These are phyloP conservation scores for Erodium moschatum DNA, from an alignment of 441 rosid species.

Conservation along the genomic window DNA sequence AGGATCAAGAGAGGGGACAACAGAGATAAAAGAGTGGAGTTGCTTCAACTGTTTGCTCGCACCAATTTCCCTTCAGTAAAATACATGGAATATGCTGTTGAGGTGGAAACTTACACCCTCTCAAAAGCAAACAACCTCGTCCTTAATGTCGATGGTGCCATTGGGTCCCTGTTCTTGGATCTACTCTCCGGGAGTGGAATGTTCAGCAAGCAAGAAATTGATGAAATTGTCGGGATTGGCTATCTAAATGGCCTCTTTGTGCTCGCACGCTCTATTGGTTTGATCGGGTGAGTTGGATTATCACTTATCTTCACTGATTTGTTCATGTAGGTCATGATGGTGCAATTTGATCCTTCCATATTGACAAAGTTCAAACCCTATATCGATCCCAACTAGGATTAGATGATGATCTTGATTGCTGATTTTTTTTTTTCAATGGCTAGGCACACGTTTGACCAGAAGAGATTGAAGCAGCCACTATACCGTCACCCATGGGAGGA, in stretches of 20 bases:
- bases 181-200: slow-evolving; percentile 88
- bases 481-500: slow-evolving; percentile 92
- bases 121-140: slow-evolving; percentile 81
- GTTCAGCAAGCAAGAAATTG: slow-evolving; percentile 87
- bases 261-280: slow-evolving; percentile 75
- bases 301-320: too few relatives aligned
- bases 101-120: slow-evolving; percentile 83
- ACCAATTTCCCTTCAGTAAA: slow-evolving; percentile 83
- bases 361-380: too few relatives aligned
- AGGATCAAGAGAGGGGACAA: slow-evolving; percentile 97
- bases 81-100: slow-evolving; percentile 87
- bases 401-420: too few relatives aligned
- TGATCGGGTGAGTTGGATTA: slow-evolving; percentile 55
- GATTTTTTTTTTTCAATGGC: not conserved
- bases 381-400: too few relatives aligned
- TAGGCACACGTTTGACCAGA: slow-evolving; percentile 80
- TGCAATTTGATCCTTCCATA: too few relatives aligned
- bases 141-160: slow-evolving; percentile 81
- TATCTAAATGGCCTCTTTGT: slow-evolving; percentile 85
- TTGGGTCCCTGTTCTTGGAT: slow-evolving; percentile 89
- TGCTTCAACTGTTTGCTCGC: slow-evolving; percentile 69
- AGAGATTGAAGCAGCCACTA: slow-evolving; percentile 73
- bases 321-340: too few relatives aligned
- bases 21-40: slow-evolving; percentile 89
- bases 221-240: slow-evolving; percentile 78